Evolutionary conservation across 2,329 filamentous ascomycete species (phyloP).

Genomic region (Fonsecaea pedrosoi): DNA sequence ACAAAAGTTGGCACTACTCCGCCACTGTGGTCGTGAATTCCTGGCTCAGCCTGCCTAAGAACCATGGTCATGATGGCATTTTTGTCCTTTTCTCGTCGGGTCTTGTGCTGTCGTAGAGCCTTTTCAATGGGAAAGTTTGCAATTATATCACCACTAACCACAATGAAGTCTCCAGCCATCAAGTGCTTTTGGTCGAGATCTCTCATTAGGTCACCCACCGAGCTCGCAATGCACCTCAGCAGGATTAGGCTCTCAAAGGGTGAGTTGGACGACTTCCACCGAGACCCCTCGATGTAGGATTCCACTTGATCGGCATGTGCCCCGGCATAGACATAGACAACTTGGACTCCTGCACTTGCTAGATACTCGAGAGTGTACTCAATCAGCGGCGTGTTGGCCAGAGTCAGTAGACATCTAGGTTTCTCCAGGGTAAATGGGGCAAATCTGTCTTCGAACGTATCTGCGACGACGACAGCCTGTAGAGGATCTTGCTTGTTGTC

Average conservation of each 20-base stretch:
- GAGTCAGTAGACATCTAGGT: slow-evolving; percentile 89
- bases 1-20: slow-evolving; percentile 83
- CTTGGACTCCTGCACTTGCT: slow-evolving; percentile 91
- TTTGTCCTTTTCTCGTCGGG: slow-evolving; percentile 80
- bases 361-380: slow-evolving; percentile 98
- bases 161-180: slow-evolving; percentile 87
- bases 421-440: slow-evolving; percentile 85
- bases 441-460: slow-evolving; percentile 93
- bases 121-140: slow-evolving; percentile 85
- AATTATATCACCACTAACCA: slow-evolving; percentile 91
- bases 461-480: slow-evolving; percentile 80
- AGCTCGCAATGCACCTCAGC: slow-evolving; percentile 83
- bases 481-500: slow-evolving; percentile 68
- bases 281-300: slow-evolving; percentile 80
- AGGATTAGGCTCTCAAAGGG: slow-evolving; percentile 83
- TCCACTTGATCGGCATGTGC: slow-evolving; percentile 87
- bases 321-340: slow-evolving; percentile 90
- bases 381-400: slow-evolving; percentile 93
- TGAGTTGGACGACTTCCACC: slow-evolving; percentile 74
- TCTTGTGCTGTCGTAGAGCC: slow-evolving; percentile 78
- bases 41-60: slow-evolving; percentile 75
- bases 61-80: slow-evolving; percentile 99
- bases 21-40: slow-evolving; percentile 78
- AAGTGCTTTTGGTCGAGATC: slow-evolving; percentile 86
- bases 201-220: slow-evolving; percentile 91